Conservation (phyloP, 1,284 basidiomycete genomes). For the Rhizoctonia solani region DNA sequence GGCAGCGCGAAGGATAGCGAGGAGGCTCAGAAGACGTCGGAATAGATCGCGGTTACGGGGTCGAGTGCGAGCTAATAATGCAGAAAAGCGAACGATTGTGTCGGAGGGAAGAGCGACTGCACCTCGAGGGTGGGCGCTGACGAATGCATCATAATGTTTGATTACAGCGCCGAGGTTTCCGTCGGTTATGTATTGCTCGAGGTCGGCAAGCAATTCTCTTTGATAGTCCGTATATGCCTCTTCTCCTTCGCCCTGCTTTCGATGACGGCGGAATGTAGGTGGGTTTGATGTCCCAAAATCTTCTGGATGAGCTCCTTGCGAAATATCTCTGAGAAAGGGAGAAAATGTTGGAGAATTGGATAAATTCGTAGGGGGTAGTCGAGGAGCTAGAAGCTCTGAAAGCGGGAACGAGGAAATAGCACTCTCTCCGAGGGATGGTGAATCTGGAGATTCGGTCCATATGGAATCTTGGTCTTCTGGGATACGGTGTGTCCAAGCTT, state of each 20-base stretch:
- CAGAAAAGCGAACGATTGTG: constrained; percentile 62
- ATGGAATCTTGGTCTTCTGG: constrained; percentile 16
- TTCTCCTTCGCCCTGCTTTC: constrained; percentile 10
- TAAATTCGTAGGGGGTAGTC: background rate
- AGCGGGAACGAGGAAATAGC: constrained; percentile 33
- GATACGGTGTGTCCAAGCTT: constrained; percentile 14
- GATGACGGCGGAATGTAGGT: constrained; percentile 26
- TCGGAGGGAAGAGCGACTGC: constrained; percentile 50
- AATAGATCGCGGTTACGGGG: constrained; percentile 63
- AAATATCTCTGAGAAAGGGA: constrained; percentile 14
- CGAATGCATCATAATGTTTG: constrained; percentile 43
- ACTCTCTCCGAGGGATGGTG: constrained; percentile 9
- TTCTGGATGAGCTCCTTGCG: constrained; percentile 28
- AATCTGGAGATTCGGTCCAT: constrained; percentile 21
- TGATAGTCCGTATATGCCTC: constrained; percentile 15
- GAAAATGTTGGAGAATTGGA: background rate
- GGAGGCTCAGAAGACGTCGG: constrained; percentile 63
- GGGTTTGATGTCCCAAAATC: constrained; percentile 29
- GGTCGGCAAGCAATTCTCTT: constrained; percentile 17
- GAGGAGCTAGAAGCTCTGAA: constrained; percentile 14
- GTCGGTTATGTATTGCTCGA: constrained; percentile 29
- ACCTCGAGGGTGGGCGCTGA: constrained; percentile 44
- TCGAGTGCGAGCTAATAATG: constrained; percentile 55
- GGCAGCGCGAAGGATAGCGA: constrained; percentile 57
- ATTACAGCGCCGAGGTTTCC: constrained; percentile 10